phyloP scores from a whole-genome alignment of 1,139 yeast species.

The Saccharomycopsis hybrid region DNA sequence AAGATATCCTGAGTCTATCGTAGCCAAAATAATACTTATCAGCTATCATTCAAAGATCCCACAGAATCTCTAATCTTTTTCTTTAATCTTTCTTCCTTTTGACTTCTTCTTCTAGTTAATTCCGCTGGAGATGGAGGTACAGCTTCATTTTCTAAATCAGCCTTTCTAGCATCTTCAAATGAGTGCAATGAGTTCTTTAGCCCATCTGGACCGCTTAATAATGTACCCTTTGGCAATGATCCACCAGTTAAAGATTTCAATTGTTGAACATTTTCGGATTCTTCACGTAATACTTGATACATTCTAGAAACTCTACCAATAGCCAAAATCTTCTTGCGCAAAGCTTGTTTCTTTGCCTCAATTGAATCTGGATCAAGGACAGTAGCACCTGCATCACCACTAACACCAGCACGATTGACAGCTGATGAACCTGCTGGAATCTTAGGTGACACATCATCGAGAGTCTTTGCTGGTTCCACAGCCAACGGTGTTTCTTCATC shows the following conservation, averaged over 20 bases:
- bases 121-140: slow-evolving; percentile 79
- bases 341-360: slow-evolving; percentile 41
- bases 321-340: slow-evolving; percentile 86
- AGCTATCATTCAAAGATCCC: slow-evolving; percentile 6
- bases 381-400: slow-evolving; percentile 13
- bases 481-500: slow-evolving; percentile 58
- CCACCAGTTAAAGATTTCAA: slow-evolving; percentile 67
- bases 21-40: too few species aligned
- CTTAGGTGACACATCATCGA: slow-evolving; percentile 24
- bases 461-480: slow-evolving; percentile 26
- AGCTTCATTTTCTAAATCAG: slow-evolving; percentile 80
- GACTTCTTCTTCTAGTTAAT: slow-evolving; percentile 40
- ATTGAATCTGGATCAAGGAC: slow-evolving; percentile 30
- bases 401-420: neutral
- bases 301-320: slow-evolving; percentile 92
- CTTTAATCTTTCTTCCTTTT: slow-evolving; percentile 33
- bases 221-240: slow-evolving; percentile 78
- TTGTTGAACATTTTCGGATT: slow-evolving; percentile 80
- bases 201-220: slow-evolving; percentile 79
- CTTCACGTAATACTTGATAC: slow-evolving; percentile 86
- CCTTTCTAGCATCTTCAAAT: slow-evolving; percentile 79
- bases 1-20: too few species aligned
- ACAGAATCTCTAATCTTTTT: slow-evolving; percentile 26
- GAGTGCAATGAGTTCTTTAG: slow-evolving; percentile 61
- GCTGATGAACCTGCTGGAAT: slow-evolving; percentile 9